These are phyloP conservation scores for Arthrobotrys conoides DNA, from an alignment of 2,329 filamentous ascomycete genomes.

Conservation along the genomic window DNA sequence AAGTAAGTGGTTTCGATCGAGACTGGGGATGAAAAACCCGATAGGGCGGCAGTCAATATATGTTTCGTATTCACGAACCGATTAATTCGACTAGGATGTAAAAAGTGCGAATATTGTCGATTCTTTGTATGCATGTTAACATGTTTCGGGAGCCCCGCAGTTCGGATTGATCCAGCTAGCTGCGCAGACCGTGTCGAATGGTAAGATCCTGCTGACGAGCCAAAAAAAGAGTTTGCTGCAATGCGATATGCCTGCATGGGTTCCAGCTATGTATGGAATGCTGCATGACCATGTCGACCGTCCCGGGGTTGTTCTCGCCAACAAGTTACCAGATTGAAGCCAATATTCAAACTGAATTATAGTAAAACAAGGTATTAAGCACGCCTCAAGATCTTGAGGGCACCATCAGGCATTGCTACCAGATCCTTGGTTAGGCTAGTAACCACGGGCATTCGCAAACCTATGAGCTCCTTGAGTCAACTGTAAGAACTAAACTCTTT, in stretches of 20 bases:
- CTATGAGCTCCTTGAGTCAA: constrained; percentile 18
- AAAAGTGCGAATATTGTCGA: background rate
- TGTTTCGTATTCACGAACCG: background rate
- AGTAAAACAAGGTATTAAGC: background rate
- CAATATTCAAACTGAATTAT: background rate
- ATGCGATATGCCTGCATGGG: background rate
- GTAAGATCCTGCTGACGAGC: constrained; percentile 17
- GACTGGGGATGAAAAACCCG: background rate
- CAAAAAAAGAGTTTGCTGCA: constrained; percentile 21
- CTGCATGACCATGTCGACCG: background rate
- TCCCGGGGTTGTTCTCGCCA: background rate
- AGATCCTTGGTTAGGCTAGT: constrained; percentile 24
- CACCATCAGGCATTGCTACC: background rate
- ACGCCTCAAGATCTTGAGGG: constrained; percentile 1
- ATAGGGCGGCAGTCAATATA: background rate
- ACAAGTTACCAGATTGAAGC: background rate
- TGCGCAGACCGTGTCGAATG: background rate
- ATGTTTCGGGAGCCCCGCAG: constrained; percentile 2
- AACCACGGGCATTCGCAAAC: background rate
- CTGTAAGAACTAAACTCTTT: constrained; percentile 15
- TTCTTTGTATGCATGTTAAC: background rate
- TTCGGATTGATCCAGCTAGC: background rate
- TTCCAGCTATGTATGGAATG: constrained; percentile 7
- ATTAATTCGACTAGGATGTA: background rate
- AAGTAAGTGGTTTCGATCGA: background rate